Base-by-base conservation (phyloP, 306 rosid genomes). In the Cicer bijugum region DNA sequence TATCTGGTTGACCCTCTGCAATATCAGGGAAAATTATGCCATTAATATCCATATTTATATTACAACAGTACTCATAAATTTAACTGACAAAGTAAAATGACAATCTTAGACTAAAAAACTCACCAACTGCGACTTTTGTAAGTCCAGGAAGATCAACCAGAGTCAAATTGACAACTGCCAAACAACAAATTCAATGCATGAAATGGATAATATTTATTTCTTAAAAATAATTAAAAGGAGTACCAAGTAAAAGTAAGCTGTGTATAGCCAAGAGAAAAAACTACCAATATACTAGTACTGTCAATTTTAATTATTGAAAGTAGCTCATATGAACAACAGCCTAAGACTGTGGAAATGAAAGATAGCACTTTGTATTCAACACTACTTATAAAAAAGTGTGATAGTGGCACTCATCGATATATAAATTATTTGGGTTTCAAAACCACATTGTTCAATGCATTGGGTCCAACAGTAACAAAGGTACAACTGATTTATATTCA, bases 121-220 rank as follows among this genome's bases (percentile, higher is more conserved):
- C 81, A 95, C 99, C 99, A 16, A 95, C 90, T 45, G 99, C 97
- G 5, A 95, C 91, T 85, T 95, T 92, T 10, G 99, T 95, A 44
- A 95, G 99, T 75, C 99, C 99, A 1, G 99, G 99, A 87, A 95
- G 97, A 70, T 95, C 99, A 79, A 95, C 88, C 59, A 95, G 91
- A 12, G 99, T 92, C 87, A 95, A 82, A 84, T 95, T 95, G 72
- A 95, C 99, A 87, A 95, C 99, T 95, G 99, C 81, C 74, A 87
- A 68, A 67, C 50, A 82, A 80, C 51, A 67, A 75, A 75, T 63
- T 76, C 69, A 67, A 80, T 64, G 67, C 42, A 66, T 70, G 70
- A 75, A 74, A 77, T 50, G 14, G 71, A 75, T 56, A 42, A 20
- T 10, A 43, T 37, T 46, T 43, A 62, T 15, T 9, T 39, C n/a